phyloP scores from a whole-genome alignment of 345 rosid genomes.

The Arabidopsis arenosa region DNA sequence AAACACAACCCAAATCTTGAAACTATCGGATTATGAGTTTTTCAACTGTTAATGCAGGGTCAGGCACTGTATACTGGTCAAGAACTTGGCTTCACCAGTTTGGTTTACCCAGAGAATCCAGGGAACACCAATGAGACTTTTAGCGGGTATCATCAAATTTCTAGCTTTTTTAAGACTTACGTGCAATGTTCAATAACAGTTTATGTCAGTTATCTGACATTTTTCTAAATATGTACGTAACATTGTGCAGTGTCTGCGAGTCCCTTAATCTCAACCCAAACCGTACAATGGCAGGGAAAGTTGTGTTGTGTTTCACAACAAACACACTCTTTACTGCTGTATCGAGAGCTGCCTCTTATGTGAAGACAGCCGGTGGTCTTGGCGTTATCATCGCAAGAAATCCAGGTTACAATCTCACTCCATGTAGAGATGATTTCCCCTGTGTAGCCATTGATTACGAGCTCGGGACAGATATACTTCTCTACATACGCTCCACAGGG shows the following conservation, averaged over 20 bases:
- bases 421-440: constrained; percentile 46
- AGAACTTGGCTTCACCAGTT: constrained; percentile 39
- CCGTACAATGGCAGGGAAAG: constrained; percentile 42
- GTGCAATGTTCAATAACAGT: not conserved
- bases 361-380: constrained; percentile 46
- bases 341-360: constrained; percentile 34
- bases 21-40: not conserved
- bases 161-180: not conserved
- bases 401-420: constrained; percentile 39
- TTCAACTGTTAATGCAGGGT: constrained; percentile 28
- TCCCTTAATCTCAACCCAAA: not conserved
- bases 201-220: not conserved
- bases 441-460: constrained; percentile 47
- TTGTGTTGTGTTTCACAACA: constrained; percentile 48
- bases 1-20: not conserved
- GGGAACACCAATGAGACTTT: constrained; percentile 33
- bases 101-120: constrained; percentile 49
- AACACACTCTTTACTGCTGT: constrained; percentile 26
- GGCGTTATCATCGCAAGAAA: constrained; percentile 49
- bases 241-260: constrained; percentile 35
- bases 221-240: not conserved
- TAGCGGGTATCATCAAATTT: constrained; percentile 18
- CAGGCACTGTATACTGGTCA: constrained; percentile 45
- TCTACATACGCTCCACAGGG: constrained; percentile 49
- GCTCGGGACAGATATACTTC: constrained; percentile 47